phyloP scores from a whole-genome alignment of 2,329 filamentous ascomycete genomes.

The Xylariaceae sp. region DNA sequence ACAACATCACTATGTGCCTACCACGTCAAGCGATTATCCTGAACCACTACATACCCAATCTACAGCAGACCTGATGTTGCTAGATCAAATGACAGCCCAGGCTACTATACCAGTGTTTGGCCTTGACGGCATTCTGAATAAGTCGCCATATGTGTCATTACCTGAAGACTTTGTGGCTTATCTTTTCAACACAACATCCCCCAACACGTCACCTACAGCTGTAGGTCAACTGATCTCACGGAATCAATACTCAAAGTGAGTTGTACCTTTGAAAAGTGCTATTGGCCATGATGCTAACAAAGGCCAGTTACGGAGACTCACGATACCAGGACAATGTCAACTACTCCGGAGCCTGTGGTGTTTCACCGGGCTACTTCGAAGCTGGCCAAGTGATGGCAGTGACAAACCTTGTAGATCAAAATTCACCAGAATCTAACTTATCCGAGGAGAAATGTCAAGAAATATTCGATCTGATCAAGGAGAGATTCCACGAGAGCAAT shows the following conservation, averaged over 20 bases:
- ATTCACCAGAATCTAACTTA: slow-evolving; percentile 70
- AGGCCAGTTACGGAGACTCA: slow-evolving; percentile 48
- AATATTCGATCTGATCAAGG: slow-evolving; percentile 73
- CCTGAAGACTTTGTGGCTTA: slow-evolving; percentile 84
- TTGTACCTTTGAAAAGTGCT: slow-evolving; percentile 10
- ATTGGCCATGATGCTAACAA: slow-evolving; percentile 16
- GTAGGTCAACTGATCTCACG: slow-evolving; percentile 48
- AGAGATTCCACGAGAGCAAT: slow-evolving; percentile 75
- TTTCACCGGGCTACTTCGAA: slow-evolving; percentile 51
- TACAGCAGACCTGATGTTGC: slow-evolving; percentile 51
- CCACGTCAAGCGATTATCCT: slow-evolving; percentile 41
- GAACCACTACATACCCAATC: slow-evolving; percentile 41
- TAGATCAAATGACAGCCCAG: slow-evolving; percentile 58
- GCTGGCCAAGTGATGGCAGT: slow-evolving; percentile 78
- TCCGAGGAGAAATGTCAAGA: slow-evolving; percentile 85
- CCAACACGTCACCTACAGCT: slow-evolving; percentile 45
- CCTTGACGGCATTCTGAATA: slow-evolving; percentile 68
- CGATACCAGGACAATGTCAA: slow-evolving; percentile 45
- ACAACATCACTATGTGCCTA: slow-evolving; percentile 34
- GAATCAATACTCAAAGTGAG: slow-evolving; percentile 45
- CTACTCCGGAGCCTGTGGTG: slow-evolving; percentile 45
- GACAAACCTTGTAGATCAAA: slow-evolving; percentile 75
- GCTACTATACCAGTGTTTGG: slow-evolving; percentile 83
- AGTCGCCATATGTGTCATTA: slow-evolving; percentile 78
- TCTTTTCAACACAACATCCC: slow-evolving; percentile 66